Base-by-base conservation (phyloP, 2,329 filamentous ascomycete species). In the Fusarium torulosum region DNA sequence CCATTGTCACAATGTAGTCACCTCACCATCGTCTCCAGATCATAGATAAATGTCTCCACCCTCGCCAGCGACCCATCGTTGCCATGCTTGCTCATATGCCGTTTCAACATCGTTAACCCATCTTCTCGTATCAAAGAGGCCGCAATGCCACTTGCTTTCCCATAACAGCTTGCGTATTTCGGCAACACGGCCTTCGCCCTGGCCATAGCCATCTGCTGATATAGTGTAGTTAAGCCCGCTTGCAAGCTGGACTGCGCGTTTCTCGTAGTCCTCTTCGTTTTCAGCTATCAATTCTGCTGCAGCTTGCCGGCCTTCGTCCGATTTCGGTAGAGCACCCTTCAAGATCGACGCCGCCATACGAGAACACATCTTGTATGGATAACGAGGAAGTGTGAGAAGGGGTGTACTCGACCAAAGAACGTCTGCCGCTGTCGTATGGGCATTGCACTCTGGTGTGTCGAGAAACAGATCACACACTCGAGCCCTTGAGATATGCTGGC, bases 341-440 rank as follows among this genome's bases (percentile, higher is more conserved):
- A 99, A 84, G 57, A 99, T 98, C 13, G 93, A 97, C 8, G 96
- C 94, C 8, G 95, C 96, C 91, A 99, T 99, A 53, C 96, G 91
- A 42, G 93, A 97, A 79, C 96, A 99, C 96, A 99, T 99, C 80
- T 99, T 99, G 81, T 97, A 97, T 50, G 91, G 88, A 78, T 98
- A 97, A 35, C 96, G 88, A 13, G 96, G 94, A 29, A 96, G 84
- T 0, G 96, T 99, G 27, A 99, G 84, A 21, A 99, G 82, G 7
- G 96, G 96, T 1, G 96, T 98, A 71, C 94, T 96, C 52, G 92
- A 96, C 96, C 96, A 99, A 8, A 99, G 84, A 2, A 98, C 91
- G 75, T 99, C 96, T 14, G 96, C 96, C 3, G 96, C 96, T 2
- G 96, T 99, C 1, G 96, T 99, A 78, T 99, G 96, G 2, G 94